phyloP scores from a whole-genome alignment of 805 yeast genomes.

The Torulaspora gathmanii region DNA sequence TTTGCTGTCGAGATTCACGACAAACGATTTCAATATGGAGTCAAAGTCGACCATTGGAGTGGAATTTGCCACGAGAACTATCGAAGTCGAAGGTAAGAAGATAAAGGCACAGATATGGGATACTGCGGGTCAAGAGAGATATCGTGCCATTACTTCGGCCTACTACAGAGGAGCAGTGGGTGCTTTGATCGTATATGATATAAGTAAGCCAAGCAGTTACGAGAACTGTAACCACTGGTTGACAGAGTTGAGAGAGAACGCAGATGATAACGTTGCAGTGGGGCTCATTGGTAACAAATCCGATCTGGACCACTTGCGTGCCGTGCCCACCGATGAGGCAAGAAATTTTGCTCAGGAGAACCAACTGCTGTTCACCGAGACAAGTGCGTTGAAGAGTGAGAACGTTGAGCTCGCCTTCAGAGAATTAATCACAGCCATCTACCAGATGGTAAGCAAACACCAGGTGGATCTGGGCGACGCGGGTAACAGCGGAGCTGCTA shows the following conservation, averaged over 20 bases:
- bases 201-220: constrained; percentile 82
- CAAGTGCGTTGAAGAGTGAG: constrained; percentile 89
- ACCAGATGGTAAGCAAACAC: constrained; percentile 90
- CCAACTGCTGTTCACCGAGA: constrained; percentile 88
- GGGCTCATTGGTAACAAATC: constrained; percentile 90
- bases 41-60: constrained; percentile 95
- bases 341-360: constrained; percentile 90
- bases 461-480: constrained; percentile 82
- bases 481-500: constrained; percentile 38
- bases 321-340: constrained; percentile 97
- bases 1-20: constrained; percentile 85
- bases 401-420: constrained; percentile 94
- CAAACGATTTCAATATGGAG: constrained; percentile 93
- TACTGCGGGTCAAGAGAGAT: constrained; percentile 98
- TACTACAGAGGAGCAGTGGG: constrained; percentile 98
- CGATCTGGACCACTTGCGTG: constrained; percentile 87
- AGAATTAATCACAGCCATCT: constrained; percentile 86
- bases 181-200: constrained; percentile 91
- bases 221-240: constrained; percentile 85
- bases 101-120: constrained; percentile 96
- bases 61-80: constrained; percentile 94
- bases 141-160: constrained; percentile 95
- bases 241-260: constrained; percentile 86
- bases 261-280: constrained; percentile 90
- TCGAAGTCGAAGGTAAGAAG: constrained; percentile 77